phyloP scores from a whole-genome alignment of 495 filamentous ascomycete species.

The Xylaria grammica region DNA sequence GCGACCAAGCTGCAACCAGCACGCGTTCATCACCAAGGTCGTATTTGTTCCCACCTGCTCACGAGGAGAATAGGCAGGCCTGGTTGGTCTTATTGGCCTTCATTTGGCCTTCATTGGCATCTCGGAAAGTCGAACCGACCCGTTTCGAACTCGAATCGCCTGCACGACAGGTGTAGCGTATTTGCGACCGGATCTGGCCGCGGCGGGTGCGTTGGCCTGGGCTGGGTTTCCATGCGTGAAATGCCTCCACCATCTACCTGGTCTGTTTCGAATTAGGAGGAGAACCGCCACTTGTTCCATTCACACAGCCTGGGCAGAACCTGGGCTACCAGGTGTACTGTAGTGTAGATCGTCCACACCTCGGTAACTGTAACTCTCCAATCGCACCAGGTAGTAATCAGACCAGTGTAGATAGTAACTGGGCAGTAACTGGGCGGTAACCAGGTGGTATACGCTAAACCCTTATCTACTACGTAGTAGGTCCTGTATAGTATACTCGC shows the following conservation, averaged over 20 bases:
- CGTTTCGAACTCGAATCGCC: constrained; percentile 16
- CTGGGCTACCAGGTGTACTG: background rate
- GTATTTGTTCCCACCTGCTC: constrained; percentile 13
- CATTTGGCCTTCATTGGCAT: no score
- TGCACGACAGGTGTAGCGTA: background rate
- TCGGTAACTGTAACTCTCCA: background rate
- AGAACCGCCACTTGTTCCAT: background rate
- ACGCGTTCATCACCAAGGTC: constrained; percentile 21
- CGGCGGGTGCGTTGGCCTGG: constrained; percentile 7
- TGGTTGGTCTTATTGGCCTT: constrained; percentile 10
- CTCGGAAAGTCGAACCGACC: constrained; percentile 24
- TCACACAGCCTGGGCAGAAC: background rate
- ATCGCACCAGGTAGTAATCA: no score
- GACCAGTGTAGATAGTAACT: no score
- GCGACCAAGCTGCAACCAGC: constrained; percentile 20
- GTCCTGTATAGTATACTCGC: no score
- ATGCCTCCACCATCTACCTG: constrained; percentile 12
- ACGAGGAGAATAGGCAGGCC: background rate
- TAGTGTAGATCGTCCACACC: background rate
- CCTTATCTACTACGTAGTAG: no score
- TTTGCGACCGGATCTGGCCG: constrained; percentile 19
- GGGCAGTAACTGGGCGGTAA: no score
- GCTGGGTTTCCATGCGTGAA: constrained; percentile 14
- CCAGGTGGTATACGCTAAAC: no score
- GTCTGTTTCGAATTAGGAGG: constrained; percentile 5